Conservation (phyloP, 179 eudicot genomes). For the Spergularia azorica region DNA sequence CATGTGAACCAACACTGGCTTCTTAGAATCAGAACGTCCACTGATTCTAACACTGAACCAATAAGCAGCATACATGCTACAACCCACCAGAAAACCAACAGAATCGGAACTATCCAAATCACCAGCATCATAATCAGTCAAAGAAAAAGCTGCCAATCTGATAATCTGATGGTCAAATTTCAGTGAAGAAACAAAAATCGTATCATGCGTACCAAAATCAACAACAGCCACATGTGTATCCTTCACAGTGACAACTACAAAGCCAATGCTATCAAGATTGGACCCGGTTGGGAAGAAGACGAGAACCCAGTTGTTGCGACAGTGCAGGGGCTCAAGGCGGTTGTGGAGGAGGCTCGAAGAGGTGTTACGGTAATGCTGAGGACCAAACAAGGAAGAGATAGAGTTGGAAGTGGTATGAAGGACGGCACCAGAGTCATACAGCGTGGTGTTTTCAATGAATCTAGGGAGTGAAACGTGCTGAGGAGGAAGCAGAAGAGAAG, state of each 20-base stretch:
- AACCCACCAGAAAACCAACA: slow-evolving; percentile 34
- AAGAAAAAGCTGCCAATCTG: slow-evolving; percentile 22
- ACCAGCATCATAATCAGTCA: not conserved
- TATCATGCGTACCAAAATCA: slow-evolving; percentile 16
- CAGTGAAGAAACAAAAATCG: slow-evolving; percentile 13
- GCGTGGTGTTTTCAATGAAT: slow-evolving; percentile 20
- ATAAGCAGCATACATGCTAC: slow-evolving; percentile 32
- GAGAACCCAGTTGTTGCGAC: slow-evolving; percentile 25
- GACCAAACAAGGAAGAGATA: slow-evolving; percentile 13
- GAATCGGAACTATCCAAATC: slow-evolving; percentile 5
- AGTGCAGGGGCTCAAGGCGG: slow-evolving; percentile 31
- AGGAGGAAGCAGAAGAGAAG: slow-evolving; percentile 27
- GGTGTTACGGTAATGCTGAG: not conserved
- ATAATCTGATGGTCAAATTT: slow-evolving; percentile 30
- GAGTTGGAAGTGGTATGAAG: slow-evolving; percentile 4
- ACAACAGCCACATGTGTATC: slow-evolving; percentile 26
- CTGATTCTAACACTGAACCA: slow-evolving; percentile 36
- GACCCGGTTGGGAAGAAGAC: slow-evolving; percentile 33
- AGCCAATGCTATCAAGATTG: slow-evolving; percentile 34
- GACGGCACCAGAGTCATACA: slow-evolving; percentile 14
- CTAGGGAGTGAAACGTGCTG: slow-evolving; percentile 26
- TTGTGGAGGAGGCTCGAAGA: not conserved
- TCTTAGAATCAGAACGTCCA: slow-evolving; percentile 17
- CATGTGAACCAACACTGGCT: slow-evolving; percentile 29
- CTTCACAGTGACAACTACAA: slow-evolving; percentile 25